These are phyloP conservation scores for Abelmoschus esculentus DNA, from an alignment of 345 rosid species.

Conservation along the genomic window DNA sequence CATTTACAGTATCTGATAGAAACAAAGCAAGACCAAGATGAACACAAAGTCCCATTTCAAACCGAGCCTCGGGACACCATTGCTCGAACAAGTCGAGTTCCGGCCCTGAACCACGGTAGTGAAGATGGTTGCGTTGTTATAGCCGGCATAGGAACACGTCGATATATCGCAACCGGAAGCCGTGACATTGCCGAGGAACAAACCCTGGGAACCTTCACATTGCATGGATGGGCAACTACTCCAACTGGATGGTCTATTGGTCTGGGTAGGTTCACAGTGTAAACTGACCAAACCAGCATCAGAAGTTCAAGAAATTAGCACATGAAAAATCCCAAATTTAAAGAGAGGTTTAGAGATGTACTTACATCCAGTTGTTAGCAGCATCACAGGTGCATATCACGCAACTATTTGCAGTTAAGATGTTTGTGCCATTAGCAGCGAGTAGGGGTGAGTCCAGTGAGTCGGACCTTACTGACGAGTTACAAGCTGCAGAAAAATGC, in stretches of 20 bases:
- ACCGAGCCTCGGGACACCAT: slow-evolving; percentile 24
- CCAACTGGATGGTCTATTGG: slow-evolving; percentile 22
- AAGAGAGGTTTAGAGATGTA: not conserved
- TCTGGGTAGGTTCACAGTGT: slow-evolving; percentile 49
- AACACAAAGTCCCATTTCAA: slow-evolving; percentile 24
- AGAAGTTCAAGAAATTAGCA: not conserved
- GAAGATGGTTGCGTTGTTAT: slow-evolving; percentile 30
- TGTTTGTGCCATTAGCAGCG: slow-evolving; percentile 42
- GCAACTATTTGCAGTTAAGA: slow-evolving; percentile 54
- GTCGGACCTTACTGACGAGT: slow-evolving; percentile 36
- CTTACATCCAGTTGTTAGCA: slow-evolving; percentile 61
- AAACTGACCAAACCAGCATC: slow-evolving; percentile 38
- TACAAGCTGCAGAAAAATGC: slow-evolving; percentile 45
- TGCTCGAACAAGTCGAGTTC: slow-evolving; percentile 29
- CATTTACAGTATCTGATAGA: no score
- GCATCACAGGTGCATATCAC: slow-evolving; percentile 56
- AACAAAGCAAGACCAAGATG: slow-evolving; percentile 28
- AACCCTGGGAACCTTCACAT: slow-evolving; percentile 34
- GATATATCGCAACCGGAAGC: slow-evolving; percentile 31
- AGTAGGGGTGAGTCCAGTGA: slow-evolving; percentile 47
- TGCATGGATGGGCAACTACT: slow-evolving; percentile 43
- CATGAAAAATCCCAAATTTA: not conserved
- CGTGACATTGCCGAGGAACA: slow-evolving; percentile 37
- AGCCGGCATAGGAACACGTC: slow-evolving; percentile 68
- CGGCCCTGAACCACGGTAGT: slow-evolving; percentile 24